These are phyloP conservation scores for Hericium erinaceus DNA, from an alignment of 768 basidiomycete genomes.

Conservation along the genomic window DNA sequence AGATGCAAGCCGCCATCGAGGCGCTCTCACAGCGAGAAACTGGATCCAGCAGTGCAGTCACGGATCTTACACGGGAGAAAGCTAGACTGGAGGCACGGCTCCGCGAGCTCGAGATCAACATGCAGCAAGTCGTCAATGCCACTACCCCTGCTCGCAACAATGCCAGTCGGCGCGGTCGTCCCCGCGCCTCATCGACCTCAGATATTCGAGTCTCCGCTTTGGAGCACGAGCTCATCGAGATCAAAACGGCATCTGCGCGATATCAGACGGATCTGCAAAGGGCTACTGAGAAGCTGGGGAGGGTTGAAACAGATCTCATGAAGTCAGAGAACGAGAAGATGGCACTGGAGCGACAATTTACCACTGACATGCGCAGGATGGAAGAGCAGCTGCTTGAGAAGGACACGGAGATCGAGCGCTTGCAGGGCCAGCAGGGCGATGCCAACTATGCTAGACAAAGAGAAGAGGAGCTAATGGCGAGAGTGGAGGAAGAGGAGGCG, in stretches of 20 bases:
- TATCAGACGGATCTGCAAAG: constrained; percentile 36
- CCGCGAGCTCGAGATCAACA: constrained; percentile 43
- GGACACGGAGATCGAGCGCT: constrained; percentile 47
- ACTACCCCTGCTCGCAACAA: constrained; percentile 24
- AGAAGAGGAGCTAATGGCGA: constrained; percentile 51
- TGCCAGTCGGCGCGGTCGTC: constrained; percentile 11
- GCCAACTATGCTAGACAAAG: constrained; percentile 32
- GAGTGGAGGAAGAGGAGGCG: constrained; percentile 67
- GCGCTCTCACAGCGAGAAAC: constrained; percentile 8
- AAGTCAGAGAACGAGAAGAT: constrained; percentile 51
- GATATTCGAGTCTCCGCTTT: constrained; percentile 39
- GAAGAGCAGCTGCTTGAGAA: constrained; percentile 38
- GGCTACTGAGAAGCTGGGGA: constrained; percentile 37
- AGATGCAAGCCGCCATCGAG: constrained; percentile 12
- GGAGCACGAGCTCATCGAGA: constrained; percentile 47
- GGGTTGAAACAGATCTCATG: constrained; percentile 38
- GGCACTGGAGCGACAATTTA: constrained; percentile 39
- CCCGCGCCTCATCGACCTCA: constrained; percentile 53
- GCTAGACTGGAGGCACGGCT: constrained; percentile 44
- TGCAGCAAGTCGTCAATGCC: constrained; percentile 26
- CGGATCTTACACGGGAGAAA: constrained; percentile 47
- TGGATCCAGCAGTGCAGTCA: constrained; percentile 2
- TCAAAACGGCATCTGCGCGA: constrained; percentile 32
- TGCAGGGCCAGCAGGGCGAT: constrained; percentile 27
- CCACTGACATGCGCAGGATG: constrained; percentile 36